These are phyloP conservation scores for Colletotrichum cereale DNA, from an alignment of 2,329 filamentous ascomycete species.

Conservation along the genomic window DNA sequence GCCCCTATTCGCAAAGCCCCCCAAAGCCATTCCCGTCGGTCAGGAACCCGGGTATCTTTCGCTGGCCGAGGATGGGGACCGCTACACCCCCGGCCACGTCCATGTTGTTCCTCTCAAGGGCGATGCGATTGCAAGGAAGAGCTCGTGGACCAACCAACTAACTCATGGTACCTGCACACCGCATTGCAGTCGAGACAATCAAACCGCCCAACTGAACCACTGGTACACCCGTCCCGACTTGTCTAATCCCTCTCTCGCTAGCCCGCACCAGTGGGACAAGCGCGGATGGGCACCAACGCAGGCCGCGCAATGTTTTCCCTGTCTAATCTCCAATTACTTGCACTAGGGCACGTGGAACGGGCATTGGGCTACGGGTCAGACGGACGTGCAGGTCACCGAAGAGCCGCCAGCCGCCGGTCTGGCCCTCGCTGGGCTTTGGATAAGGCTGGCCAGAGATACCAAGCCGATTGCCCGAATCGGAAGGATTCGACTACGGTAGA, in stretches of 20 bases:
- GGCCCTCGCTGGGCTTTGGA: background rate
- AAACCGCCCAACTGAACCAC: constrained; percentile 9
- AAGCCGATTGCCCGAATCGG: constrained; percentile 18
- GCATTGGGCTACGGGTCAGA: background rate
- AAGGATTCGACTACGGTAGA: constrained; percentile 8
- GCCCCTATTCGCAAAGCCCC: constrained; percentile 2
- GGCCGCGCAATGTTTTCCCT: constrained; percentile 34
- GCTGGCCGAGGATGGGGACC: constrained; percentile 29
- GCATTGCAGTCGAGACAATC: constrained; percentile 13
- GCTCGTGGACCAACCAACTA: background rate
- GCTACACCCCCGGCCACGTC: constrained; percentile 8
- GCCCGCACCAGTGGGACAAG: constrained; percentile 25
- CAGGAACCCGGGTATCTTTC: background rate
- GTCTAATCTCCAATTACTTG: background rate
- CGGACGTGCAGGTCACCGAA: background rate
- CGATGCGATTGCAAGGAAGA: constrained; percentile 4
- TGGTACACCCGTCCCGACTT: constrained; percentile 21
- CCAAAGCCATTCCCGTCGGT: background rate
- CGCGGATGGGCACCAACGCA: constrained; percentile 29
- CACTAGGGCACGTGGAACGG: background rate
- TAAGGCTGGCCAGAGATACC: constrained; percentile 16
- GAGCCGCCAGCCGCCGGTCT: constrained; percentile 12
- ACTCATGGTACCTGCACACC: background rate
- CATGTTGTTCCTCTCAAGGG: background rate
- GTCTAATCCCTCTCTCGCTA: constrained; percentile 21